Percentiles rank a stretch among this genome's conserved stretches.
phyloP scores from a whole-genome alignment of 257 asterid species.

The Nicotiana knightiana region DNA sequence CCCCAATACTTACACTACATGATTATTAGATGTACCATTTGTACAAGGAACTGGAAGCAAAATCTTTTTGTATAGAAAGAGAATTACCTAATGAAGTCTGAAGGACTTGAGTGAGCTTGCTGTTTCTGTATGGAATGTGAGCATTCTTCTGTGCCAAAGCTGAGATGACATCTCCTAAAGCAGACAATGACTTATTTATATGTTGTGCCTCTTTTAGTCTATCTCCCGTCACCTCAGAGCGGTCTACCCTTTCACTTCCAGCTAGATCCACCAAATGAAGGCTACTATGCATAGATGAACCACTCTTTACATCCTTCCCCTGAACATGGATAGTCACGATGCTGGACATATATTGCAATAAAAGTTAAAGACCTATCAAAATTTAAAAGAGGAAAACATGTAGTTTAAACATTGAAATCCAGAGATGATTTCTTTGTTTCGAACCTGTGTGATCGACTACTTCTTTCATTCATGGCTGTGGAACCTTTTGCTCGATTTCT shows the following conservation, averaged over 20 bases:
- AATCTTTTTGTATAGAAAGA: background rate
- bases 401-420: background rate
- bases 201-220: conserved; percentile 93
- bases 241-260: conserved; percentile 97
- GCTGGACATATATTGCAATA: conserved; percentile 33
- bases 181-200: conserved; percentile 85
- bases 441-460: conserved; percentile 97
- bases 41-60: background rate
- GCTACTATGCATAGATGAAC: conserved; percentile 66
- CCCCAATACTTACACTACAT: background rate
- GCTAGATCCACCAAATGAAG: conserved; percentile 99
- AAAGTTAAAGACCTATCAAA: background rate
- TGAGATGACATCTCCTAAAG: conserved; percentile 94
- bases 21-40: background rate
- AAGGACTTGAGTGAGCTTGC: conserved; percentile 98
- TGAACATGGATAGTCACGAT: conserved; percentile 68
- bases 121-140: conserved; percentile 92
- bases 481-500: conserved; percentile 83
- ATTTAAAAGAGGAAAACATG: background rate
- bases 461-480: conserved; percentile 85
- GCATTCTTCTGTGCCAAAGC: conserved; percentile 83
- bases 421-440: background rate
- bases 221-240: conserved; percentile 95
- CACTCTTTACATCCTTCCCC: conserved; percentile 60
- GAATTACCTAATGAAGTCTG: conserved; percentile 79